Evolutionary conservation across 805 yeast genomes (phyloP), one percentile per base, ranked within the genome.

Genomic region (Saccharomycopsis amapae): DNA sequence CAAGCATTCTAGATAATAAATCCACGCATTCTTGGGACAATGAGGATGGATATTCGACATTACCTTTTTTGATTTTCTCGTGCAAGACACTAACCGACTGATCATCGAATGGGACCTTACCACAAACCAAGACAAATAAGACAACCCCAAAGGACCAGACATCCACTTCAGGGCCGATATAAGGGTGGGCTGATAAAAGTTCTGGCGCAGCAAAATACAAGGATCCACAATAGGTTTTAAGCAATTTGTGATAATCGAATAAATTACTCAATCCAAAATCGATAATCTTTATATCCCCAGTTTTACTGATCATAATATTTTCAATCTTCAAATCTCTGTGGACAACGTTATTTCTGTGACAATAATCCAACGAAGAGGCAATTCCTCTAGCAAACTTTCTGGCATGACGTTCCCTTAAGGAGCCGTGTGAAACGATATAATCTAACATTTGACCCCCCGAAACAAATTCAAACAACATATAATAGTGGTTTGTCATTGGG

Each of bases 101-200:
- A 60, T 93, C 97, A 62, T 93, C 98, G 62, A 93, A 93, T 6
- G 99, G 99, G 12, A 93, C 97, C 62, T 87, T 89, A 45, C 99
- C 99, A 62, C 97, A 89, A 2, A 93, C 96, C 50, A 93, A 70
- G 5, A 93, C 99, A 59, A 87, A 93, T 42, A 93, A 66, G 0
- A 93, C 97, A 26, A 93, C 95, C 53, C 98, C 98, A 69, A 89
- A 90, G 2, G 96, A 86, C 98, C 98, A 93, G 17, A 93, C 81
- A 62, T 93, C 98, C 40, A 93, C 96, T 62, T 93, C 98, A 1
- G 98, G 98, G 0, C 98, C 99, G 31, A 76, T 71, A 58, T 93
- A 93, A 1, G 96, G 97, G 54, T 79, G 79, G 1, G 97, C 98
- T 49, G 85, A 84, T 44, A 93, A 69, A 55, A 93, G 71, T 63